Percentiles rank a stretch among this genome's conserved stretches.
These are phyloP conservation scores for Phytopythium helicoides DNA, from an alignment of 352 stramenopile genomes.

Conservation along the genomic window DNA sequence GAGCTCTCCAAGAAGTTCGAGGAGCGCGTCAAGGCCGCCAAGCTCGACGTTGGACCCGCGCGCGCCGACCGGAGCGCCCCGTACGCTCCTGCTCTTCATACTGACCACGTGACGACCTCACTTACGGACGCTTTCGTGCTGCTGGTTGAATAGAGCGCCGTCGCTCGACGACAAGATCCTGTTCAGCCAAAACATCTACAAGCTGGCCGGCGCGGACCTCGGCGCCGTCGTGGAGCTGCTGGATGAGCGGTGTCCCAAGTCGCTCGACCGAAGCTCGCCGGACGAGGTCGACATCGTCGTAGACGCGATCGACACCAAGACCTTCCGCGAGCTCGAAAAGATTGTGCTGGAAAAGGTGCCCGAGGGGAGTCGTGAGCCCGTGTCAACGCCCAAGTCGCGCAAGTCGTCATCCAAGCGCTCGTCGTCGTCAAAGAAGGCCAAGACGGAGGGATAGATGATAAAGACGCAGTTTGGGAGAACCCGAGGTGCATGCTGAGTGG, in stretches of 20 bases:
- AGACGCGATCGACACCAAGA: conserved; percentile 86
- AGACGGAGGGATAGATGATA: conserved; percentile 34
- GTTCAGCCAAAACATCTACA: conserved; percentile 91
- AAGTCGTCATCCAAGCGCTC: conserved; percentile 42
- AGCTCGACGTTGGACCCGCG: conserved; percentile 69
- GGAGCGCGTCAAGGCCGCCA: conserved; percentile 80
- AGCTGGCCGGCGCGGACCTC: conserved; percentile 72
- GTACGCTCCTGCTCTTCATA: conserved; percentile 25
- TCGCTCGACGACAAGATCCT: conserved; percentile 79
- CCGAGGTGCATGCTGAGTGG: no score
- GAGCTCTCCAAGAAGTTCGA: conserved; percentile 88
- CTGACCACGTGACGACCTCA: conserved; percentile 5
- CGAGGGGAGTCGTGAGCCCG: conserved; percentile 56
- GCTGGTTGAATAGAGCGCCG: conserved; percentile 53
- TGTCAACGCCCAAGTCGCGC: conserved; percentile 58
- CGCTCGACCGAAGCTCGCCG: conserved; percentile 81
- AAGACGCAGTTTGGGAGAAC: no score
- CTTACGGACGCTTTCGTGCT: conserved; percentile 10
- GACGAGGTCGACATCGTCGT: conserved; percentile 89
- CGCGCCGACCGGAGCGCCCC: conserved; percentile 66
- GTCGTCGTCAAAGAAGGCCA: conserved; percentile 65
- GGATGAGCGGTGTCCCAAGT: conserved; percentile 82
- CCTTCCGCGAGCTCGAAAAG: conserved; percentile 83
- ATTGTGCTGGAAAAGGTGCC: conserved; percentile 76
- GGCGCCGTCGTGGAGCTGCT: conserved; percentile 75